phyloP scores from a whole-genome alignment of 2,329 filamentous ascomycete genomes.

The Cyclaneusma minus region DNA sequence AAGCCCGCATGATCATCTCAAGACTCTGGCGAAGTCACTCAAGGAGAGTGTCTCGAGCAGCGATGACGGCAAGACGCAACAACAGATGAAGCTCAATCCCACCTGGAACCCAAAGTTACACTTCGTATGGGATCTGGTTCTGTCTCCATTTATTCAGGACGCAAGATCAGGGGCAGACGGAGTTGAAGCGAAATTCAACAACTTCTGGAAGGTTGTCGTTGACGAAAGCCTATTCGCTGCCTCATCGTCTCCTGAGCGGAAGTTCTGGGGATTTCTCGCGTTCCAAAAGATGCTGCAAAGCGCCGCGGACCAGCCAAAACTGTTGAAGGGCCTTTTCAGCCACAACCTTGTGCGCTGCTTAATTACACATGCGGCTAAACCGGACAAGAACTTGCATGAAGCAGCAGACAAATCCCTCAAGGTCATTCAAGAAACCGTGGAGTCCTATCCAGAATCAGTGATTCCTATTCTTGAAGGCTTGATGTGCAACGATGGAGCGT shows the following conservation, averaged over 20 bases:
- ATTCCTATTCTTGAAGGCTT: slow-evolving; percentile 47
- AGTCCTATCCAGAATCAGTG: slow-evolving; percentile 43
- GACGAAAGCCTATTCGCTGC: slow-evolving; percentile 78
- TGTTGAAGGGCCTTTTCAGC: slow-evolving; percentile 53
- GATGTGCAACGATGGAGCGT: slow-evolving; percentile 52
- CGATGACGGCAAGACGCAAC: slow-evolving; percentile 27
- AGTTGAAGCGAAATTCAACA: slow-evolving; percentile 35
- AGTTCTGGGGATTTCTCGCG: slow-evolving; percentile 81
- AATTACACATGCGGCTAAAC: slow-evolving; percentile 65
- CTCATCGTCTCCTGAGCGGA: slow-evolving; percentile 71
- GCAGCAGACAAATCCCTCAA: slow-evolving; percentile 66
- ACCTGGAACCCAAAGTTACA: slow-evolving; percentile 69
- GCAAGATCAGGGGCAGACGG: slow-evolving; percentile 14
- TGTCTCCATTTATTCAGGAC: slow-evolving; percentile 34
- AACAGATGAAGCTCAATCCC: slow-evolving; percentile 34
- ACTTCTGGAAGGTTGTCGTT: slow-evolving; percentile 77
- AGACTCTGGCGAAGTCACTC: slow-evolving; percentile 58
- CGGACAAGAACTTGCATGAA: slow-evolving; percentile 66
- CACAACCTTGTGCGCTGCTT: slow-evolving; percentile 69
- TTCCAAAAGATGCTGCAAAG: slow-evolving; percentile 59
- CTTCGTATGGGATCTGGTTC: slow-evolving; percentile 74
- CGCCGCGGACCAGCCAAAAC: slow-evolving; percentile 29
- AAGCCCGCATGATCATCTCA: slow-evolving; percentile 59
- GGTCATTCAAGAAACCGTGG: slow-evolving; percentile 48
- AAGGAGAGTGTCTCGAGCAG: slow-evolving; percentile 53